Conservation (phyloP, 1,284 basidiomycete species). For the Vanrija sp. region DNA sequence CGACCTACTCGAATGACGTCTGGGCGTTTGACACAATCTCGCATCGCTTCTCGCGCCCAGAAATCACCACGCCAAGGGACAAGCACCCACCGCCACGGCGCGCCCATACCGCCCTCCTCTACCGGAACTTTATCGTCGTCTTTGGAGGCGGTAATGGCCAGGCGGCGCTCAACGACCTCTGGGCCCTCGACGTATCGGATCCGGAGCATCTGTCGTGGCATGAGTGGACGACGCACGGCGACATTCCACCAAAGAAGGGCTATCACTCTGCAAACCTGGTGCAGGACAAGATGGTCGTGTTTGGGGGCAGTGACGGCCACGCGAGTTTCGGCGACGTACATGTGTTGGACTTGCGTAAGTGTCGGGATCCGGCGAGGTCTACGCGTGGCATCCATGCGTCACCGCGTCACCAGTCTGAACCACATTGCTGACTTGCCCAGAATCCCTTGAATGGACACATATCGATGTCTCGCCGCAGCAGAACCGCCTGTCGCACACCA, state of each 20-base stretch:
- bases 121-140: conserved; percentile 70
- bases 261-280: conserved; percentile 88
- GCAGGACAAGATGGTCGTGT: conserved; percentile 59
- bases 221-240: conserved; percentile 52
- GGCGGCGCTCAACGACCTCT: conserved; percentile 82
- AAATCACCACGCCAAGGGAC: conserved; percentile 28
- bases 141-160: conserved; percentile 91
- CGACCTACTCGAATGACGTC: conserved; percentile 58
- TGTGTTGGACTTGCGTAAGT: conserved; percentile 75
- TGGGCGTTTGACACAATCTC: conserved; percentile 76
- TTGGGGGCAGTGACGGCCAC: conserved; percentile 51
- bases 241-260: conserved; percentile 60
- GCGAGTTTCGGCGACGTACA: conserved; percentile 79
- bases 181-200: conserved; percentile 65
- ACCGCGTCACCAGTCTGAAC: background rate
- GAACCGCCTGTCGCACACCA: conserved; percentile 76
- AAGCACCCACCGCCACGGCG: conserved; percentile 65
- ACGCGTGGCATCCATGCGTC: background rate
- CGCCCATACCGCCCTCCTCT: conserved; percentile 78
- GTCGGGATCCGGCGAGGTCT: background rate
- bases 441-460: conserved; percentile 66
- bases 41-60: conserved; percentile 60
- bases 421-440: conserved; percentile 47
- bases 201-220: conserved; percentile 48
- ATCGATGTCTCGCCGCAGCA: conserved; percentile 58